phyloP scores from a whole-genome alignment of 2,329 filamentous ascomycete species.

The Penicillium sp. region DNA sequence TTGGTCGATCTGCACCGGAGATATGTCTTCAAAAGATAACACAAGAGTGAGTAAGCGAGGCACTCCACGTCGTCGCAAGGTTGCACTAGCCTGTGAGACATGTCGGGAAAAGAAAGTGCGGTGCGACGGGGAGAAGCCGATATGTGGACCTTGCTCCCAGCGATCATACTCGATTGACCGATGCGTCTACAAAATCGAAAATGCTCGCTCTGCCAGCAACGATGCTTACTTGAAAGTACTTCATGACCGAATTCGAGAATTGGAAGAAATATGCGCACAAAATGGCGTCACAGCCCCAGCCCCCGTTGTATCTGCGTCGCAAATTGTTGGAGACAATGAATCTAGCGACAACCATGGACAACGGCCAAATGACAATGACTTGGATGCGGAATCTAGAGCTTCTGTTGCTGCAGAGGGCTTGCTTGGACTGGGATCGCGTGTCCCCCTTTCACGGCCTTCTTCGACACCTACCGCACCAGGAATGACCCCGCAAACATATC shows the following conservation, averaged over 20 bases:
- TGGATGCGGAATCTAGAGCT: constrained; percentile 16
- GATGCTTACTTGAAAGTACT: constrained; percentile 33
- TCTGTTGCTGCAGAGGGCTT: constrained; percentile 22
- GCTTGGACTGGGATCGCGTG: constrained; percentile 15
- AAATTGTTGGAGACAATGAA: neutral
- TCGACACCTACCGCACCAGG: neutral
- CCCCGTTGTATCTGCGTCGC: constrained; percentile 12
- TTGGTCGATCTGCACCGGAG: neutral
- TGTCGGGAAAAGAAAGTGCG: constrained; percentile 46
- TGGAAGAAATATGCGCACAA: constrained; percentile 26
- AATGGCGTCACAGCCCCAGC: constrained; percentile 21
- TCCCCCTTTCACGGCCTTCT: neutral
- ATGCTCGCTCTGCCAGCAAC: constrained; percentile 39
- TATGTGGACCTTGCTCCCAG: constrained; percentile 45
- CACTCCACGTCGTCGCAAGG: constrained; percentile 24
- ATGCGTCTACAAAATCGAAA: constrained; percentile 43
- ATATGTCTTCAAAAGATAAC: constrained; percentile 17
- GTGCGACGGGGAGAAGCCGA: constrained; percentile 47
- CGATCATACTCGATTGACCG: constrained; percentile 34
- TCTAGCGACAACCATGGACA: neutral
- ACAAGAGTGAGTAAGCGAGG: constrained; percentile 12
- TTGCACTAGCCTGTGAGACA: constrained; percentile 45
- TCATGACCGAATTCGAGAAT: constrained; percentile 28
- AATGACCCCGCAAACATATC: neutral
- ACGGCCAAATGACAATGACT: neutral